Evolutionary conservation across 306 rosid genomes (phyloP), one percentile per base, ranked within the genome.

Genomic region (Sophora flavescens): DNA sequence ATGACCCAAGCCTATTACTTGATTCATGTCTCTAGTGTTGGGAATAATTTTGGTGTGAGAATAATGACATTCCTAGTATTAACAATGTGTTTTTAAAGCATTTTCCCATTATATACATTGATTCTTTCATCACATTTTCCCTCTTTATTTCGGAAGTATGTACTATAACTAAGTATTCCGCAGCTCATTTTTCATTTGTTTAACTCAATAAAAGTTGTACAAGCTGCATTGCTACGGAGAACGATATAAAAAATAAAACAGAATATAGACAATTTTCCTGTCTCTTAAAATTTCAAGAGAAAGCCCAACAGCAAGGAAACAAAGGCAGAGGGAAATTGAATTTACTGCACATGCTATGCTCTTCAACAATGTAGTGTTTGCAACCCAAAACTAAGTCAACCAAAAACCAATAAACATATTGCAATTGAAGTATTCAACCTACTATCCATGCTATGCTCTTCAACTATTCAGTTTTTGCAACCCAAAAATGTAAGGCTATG

Each of bases 391-490:
- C 28, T 30, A 48, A 68, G 60, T 32, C 28, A 30, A 48, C n/a
- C 44, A 48, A 7, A 50, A 56, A 14, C 36, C 62, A 61, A 33
- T 18, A 33, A 6, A 32, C 67, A 61, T 11, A 14, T 56, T 57
- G 69, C 47, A n/a, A n/a, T n/a, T n/a, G n/a, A n/a, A n/a, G n/a
- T 48, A 50, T 10, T 17, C 15, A 63, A 63, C 68, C 50, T 13
- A 58, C 26, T 12, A 57, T 22, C 38, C 32, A 58, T 42, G 51
- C 17, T 72, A 72, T 11, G 47, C 33, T 17, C 42, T 68, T 9
- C 50, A 10, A 35, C 64, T 18, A 41, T 42, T 16, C 15, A 28
- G 67, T 72, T 58, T 12, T 58, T 17, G 36, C 50, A 70, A 70
- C 63, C 63, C 22, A 51, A 17, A 51, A 3, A 4, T 33, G 17